Base-by-base conservation (phyloP, 2,329 filamentous ascomycete genomes). In the Fusarium sublunatum region DNA sequence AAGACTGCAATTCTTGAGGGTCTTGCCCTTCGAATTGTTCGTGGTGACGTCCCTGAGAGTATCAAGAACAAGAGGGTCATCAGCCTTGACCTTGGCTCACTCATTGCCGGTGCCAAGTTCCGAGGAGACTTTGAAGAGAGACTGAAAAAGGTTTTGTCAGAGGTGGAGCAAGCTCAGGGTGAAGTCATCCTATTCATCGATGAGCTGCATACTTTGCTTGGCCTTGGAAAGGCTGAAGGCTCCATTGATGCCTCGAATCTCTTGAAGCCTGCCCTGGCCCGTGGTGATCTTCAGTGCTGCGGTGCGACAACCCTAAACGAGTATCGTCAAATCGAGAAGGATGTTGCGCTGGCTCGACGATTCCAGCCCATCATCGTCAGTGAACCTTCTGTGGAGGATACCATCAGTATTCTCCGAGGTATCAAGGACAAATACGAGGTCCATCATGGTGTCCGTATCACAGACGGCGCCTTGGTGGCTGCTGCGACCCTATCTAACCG, bases 381-480 rank as follows among this genome's bases (percentile, higher is more conserved):
- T 58, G 95, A 99, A 71, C 95, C 95, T 0, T 89, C 87, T 0
- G 93, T 98, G 1, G 88, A 92, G 67, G 93, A 97, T 67, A 97
- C 95, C 0, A 93, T 99, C 61, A 97, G 92, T 46, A 98, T 99
- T 54, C 81, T 99, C 1, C 88, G 95, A 72, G 95, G 94, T 44
- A 97, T 99, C 80, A 98, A 98, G 74, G 93, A 98, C 72, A 92
- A 93, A 67, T 99, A 99, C 72, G 95, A 98, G 75, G 92, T 98
- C 1, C 95, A 98, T 67, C 95, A 99, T 72, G 94, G 95, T 77
- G 94, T 98, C 0, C 86, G 93, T 50, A 98, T 99, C 66, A 96
- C 92, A 0, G 95, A 98, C 70, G 90, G 91, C 2, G 93, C 95
- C 7, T 80, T 98, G 10, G 94, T 99, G 12, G 93, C 95, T 2